Conservation (phyloP, 1,139 yeast species). For the Geotrichum reessii region DNA sequence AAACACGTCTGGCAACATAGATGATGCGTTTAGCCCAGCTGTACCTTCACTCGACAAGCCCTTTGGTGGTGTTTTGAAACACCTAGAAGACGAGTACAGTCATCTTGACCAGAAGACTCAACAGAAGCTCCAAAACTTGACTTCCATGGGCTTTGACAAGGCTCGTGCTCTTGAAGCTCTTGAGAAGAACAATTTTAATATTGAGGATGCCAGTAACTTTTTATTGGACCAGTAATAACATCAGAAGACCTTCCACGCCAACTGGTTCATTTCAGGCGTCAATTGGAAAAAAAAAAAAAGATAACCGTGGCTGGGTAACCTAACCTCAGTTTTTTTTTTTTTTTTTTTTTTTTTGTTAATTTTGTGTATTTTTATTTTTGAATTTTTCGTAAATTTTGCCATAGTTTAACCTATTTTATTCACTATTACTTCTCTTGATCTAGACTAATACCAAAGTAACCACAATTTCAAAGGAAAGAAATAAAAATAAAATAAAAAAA, state of each 20-base stretch:
- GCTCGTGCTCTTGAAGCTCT: slow-evolving; percentile 64
- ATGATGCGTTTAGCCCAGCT: not conserved
- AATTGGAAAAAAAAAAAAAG: no score
- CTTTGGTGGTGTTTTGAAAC: not conserved
- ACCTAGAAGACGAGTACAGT: not conserved
- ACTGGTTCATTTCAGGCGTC: no score
- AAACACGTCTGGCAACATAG: not conserved
- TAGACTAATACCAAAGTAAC: not conserved
- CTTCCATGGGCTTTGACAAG: slow-evolving; percentile 83
- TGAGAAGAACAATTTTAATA: slow-evolving; percentile 61
- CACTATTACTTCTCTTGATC: not conserved
- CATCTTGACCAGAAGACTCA: not conserved
- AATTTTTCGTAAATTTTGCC: no score
- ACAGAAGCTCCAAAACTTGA: slow-evolving; percentile 50
- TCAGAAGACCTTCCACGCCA: no score
- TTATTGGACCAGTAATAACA: slow-evolving; percentile 54
- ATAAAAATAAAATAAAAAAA: no score
- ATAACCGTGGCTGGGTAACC: not conserved
- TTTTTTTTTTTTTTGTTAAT: not conserved
- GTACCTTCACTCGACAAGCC: not conserved
- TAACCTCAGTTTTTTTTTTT: not conserved
- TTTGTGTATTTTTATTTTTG: not conserved
- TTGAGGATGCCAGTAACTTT: slow-evolving; percentile 80
- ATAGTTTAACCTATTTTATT: not conserved
- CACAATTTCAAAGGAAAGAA: not conserved